These are phyloP conservation scores for Epicoccum nigrum DNA, from an alignment of 2,329 filamentous ascomycete genomes.

Conservation along the genomic window DNA sequence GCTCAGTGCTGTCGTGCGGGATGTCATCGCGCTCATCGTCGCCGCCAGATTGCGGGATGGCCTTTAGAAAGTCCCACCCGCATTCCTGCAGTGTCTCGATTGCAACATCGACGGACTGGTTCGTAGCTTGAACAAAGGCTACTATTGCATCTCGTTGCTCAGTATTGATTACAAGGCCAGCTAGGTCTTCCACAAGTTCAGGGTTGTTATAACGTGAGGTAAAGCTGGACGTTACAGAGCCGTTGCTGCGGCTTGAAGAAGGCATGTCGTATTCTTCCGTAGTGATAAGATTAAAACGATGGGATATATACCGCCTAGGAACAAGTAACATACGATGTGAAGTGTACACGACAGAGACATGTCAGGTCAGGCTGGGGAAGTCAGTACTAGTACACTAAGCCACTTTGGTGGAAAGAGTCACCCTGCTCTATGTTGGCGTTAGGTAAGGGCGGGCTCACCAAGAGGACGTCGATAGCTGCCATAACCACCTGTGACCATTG, in stretches of 20 bases:
- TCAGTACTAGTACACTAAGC: too few relatives aligned
- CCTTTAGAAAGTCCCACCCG: slow-evolving; percentile 10
- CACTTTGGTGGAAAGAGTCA: too few relatives aligned
- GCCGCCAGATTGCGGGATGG: slow-evolving; percentile 1
- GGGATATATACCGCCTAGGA: background rate
- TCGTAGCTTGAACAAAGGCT: slow-evolving; percentile 3
- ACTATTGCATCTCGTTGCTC: background rate
- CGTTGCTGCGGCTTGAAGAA: background rate
- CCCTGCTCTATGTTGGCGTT: too few relatives aligned
- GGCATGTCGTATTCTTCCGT: background rate
- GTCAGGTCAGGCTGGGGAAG: too few relatives aligned
- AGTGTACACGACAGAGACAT: too few relatives aligned
- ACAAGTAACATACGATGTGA: too few relatives aligned
- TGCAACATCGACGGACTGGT: background rate
- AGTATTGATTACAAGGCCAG: background rate
- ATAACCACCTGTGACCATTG: too few relatives aligned
- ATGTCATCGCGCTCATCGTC: background rate
- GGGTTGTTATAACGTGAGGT: background rate
- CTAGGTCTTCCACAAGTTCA: background rate
- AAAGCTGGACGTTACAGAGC: background rate
- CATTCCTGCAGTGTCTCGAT: background rate
- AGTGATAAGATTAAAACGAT: background rate
- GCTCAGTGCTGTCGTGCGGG: too few relatives aligned
- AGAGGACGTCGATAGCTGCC: too few relatives aligned
- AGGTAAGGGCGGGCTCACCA: too few relatives aligned